phyloP scores from a whole-genome alignment of 257 asterid species.

The Plantago elongata region DNA sequence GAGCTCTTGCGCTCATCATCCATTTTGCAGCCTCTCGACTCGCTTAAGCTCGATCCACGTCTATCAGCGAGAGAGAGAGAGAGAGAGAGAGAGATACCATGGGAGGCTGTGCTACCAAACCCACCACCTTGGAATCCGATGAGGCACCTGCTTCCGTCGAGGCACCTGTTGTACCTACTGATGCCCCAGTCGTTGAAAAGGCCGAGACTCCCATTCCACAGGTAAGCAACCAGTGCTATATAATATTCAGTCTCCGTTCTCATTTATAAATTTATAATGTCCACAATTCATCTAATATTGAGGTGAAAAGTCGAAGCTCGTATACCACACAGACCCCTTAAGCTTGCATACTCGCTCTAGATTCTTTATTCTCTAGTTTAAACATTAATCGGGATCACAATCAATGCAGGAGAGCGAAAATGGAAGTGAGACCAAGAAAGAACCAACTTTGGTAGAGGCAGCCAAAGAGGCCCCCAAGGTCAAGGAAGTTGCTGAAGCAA shows the following conservation, averaged over 20 bases:
- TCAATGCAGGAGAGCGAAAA: slow-evolving; percentile 40
- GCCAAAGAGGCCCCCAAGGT: slow-evolving; percentile 37
- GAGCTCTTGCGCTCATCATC: slow-evolving; percentile 11
- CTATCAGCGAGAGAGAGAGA: slow-evolving; percentile 19
- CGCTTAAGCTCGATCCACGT: slow-evolving; percentile 14
- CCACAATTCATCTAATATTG: neutral
- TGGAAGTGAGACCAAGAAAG: slow-evolving; percentile 32
- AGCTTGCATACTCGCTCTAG: neutral
- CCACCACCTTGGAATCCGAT: slow-evolving; percentile 48
- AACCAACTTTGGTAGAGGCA: slow-evolving; percentile 43
- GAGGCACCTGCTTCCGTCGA: slow-evolving; percentile 38
- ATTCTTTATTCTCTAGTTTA: neutral
- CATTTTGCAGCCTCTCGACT: slow-evolving; percentile 30
- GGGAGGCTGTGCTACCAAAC: slow-evolving; percentile 96
- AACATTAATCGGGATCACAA: neutral
- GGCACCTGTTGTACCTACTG: slow-evolving; percentile 26
- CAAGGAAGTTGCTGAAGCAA: slow-evolving; percentile 25
- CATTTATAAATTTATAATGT: neutral
- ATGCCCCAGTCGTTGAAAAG: slow-evolving; percentile 17
- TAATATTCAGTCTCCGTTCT: neutral
- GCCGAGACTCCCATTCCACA: slow-evolving; percentile 34
- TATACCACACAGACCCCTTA: neutral
- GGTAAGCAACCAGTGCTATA: slow-evolving; percentile 18
- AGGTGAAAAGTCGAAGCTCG: neutral
- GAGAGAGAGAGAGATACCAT: slow-evolving; percentile 31